Base-by-base conservation (phyloP, 768 basidiomycete genomes). In the Bullera alba region DNA sequence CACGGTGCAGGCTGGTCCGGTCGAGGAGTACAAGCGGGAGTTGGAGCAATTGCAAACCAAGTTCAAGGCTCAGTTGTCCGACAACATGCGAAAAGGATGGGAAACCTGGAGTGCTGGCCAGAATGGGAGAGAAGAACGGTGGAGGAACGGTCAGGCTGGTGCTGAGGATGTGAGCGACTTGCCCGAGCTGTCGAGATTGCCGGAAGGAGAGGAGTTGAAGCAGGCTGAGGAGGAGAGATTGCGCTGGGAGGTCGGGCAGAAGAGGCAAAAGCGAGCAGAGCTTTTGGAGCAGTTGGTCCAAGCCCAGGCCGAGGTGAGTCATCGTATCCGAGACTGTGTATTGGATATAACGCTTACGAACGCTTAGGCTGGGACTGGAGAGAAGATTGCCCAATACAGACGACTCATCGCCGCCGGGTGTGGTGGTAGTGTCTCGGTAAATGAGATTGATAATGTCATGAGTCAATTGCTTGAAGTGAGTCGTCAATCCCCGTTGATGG, bases 41-140 rank as follows among this genome's bases (percentile, higher is more conserved):
- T 41, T 62, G 41, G 75, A 77, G 26, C 77, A 78, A 27, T 72
- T 91, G 48, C 84, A 89, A 70, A 73, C 71, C 16, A 82, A 82
- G 53, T 74, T 96, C 26, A 74, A 78, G 23, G 75, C 75, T 5
- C 88, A 86, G 73, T 87, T 95, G 82, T 85, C 83, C 17, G 79
- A 79, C 60, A 77, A 85, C 57, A 89, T 88, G 74, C 79, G 86
- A 43, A 65, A 85, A 22, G 93, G 91, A 2, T 96, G 86, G 84
- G 88, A 93, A 69, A 87, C 86, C 61, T 97, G 93, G 91, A 74
- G 86, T 19, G 83, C 83, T 58, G 85, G 85, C 50, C 87, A 96
- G 74, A 85, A 87, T 65, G 75, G 75, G 28, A 79, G 91, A 23
- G 89, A 93, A 74, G 80, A 76, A 53, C 70, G 72, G 1, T 81